Base-by-base conservation (phyloP, 2,329 filamentous ascomycete species). In the Achaetomium macrosporum region DNA sequence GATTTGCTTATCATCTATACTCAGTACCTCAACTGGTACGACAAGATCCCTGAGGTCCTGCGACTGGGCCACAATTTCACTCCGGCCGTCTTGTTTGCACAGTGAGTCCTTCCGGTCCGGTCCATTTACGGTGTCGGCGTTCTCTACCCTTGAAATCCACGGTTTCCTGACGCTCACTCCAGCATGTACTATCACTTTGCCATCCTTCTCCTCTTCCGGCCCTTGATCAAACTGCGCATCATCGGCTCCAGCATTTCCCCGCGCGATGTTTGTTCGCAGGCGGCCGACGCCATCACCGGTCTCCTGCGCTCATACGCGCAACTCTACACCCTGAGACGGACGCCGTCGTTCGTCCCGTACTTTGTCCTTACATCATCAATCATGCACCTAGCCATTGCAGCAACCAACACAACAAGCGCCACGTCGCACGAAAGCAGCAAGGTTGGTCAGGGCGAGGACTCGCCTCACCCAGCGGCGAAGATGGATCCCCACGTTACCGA, bases 181-280 rank as follows among this genome's bases (percentile, higher is more conserved):
- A 84, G 82, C 65, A 84, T 87, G 83, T 82, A 87, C 57, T 86
- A 87, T 63, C 79, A 87, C 62, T 84, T 83, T 56, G 78, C 82
- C 30, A 84, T 85, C n/a, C 67, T 87, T 0, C 77, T 88, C n/a
- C 76, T 90, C 1, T 90, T 90, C 64, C 77, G 87, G 7, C 87
- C 87, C 0, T 74, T 90, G 36, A 83, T 88, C 63, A 87, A 81
- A 57, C 63, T 83, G 8, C 72, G 73, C 10, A 81, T 87, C 60
- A 76, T 85, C 44, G 79, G 81, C 9, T 86, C 83, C 8, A 77
- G 78, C 47, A 72, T 88, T 2, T 73, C 75, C 4, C 85, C 85
- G 8, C 77, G 79, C 37, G 82, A 87, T 56, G 79, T 87, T 15
- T 88, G 85, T 66, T 76, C 76, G 2, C 78, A 82, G 58, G 79